Base-by-base conservation (phyloP, 768 basidiomycete genomes). In the Phallus indusiatus region DNA sequence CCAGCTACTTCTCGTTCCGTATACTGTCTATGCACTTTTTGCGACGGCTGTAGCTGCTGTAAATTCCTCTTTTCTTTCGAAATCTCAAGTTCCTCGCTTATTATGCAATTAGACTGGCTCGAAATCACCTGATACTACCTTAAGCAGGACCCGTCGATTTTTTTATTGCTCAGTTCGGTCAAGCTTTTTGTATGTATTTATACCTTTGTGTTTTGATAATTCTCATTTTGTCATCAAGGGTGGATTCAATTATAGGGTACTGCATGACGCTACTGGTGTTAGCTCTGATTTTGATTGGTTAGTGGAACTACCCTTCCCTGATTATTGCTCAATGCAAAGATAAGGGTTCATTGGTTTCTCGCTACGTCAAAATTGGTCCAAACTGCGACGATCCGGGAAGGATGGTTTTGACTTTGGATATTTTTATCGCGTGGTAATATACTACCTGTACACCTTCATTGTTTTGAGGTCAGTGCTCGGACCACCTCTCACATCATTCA, bases 81-180 rank as follows among this genome's bases (percentile, higher is more conserved):
- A n/a, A 37, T 10, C 46, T 8, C 17, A 28, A 48, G 18, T 9
- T 28, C 34, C 17, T 21, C 22, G 48, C 10, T 24, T 24, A 59
- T 34, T 17, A 36, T 11, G 51, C 24, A 3, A 37, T 18, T 52
- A 20, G 58, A 54, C 79, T 76, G 65, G 77, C 56, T 78, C 78
- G 1, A 71, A 73, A 0, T 63, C 59, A 9, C 65, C 75, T 53
- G 74, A 75, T 11, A 53, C 55, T 1, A 67, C 64, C 0, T 70
- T 80, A 16, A 75, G 76, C 20, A 76, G 78, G n/a, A 71, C 69
- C 63, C 73, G 78, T 24, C 75, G 78, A 5, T 78, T 77, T 61
- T 79, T 81, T 63, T 80, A 80, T 64, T 81, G 79, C 62, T 80
- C 78, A 3, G 69, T 80, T 7, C 61, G 76, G 14, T 71, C 66